Conservation (phyloP, 495 filamentous ascomycete genomes). For the Lasiosphaeria hispida region DNA sequence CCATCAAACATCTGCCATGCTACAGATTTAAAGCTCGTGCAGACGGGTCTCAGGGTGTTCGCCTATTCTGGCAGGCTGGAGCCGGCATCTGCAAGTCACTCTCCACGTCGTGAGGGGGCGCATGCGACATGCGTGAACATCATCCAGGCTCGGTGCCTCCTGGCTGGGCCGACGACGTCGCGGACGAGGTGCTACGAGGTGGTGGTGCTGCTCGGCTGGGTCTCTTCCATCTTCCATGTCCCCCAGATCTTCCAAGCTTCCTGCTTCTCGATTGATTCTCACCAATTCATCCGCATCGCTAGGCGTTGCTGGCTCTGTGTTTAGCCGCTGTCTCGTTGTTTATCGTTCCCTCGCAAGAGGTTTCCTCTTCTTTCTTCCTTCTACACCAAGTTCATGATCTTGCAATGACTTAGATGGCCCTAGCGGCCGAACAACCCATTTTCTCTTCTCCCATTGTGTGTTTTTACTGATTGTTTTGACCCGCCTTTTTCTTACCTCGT, state of each 20-base stretch:
- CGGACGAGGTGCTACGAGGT: not conserved
- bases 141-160: not conserved
- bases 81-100: constrained; percentile 14
- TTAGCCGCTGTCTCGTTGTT: constrained; percentile 31
- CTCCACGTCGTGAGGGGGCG: not conserved
- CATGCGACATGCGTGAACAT: constrained; percentile 2
- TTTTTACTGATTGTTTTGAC: constrained; percentile 20
- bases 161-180: not conserved
- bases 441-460: constrained; percentile 33
- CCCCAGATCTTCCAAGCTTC: constrained; percentile 27
- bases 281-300: constrained; percentile 35
- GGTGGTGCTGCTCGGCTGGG: constrained; percentile 1
- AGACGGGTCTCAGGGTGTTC: constrained; percentile 24
- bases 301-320: constrained; percentile 30
- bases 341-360: constrained; percentile 25
- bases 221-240: constrained; percentile 19
- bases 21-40: constrained; percentile 27
- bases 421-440: constrained; percentile 31
- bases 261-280: constrained; percentile 22
- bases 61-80: constrained; percentile 11
- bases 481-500: constrained; percentile 4
- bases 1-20: constrained; percentile 39
- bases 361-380: constrained; percentile 18
- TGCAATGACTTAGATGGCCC: constrained; percentile 40
- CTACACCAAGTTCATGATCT: constrained; percentile 38